phyloP scores from a whole-genome alignment of 257 asterid species.

The Nicotiana noctiflora region DNA sequence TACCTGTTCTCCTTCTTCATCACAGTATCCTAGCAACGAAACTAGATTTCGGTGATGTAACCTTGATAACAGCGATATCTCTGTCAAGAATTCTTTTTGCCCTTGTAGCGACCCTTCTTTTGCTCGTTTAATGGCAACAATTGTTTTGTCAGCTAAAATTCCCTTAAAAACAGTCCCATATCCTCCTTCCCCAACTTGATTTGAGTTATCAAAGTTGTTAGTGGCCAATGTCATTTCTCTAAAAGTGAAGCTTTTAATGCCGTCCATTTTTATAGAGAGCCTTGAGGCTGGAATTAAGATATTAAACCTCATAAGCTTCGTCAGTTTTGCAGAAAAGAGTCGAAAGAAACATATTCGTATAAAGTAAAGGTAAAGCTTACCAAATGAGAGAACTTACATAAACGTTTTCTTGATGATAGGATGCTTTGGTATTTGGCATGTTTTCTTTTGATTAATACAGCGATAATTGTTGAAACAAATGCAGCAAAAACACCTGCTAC shows the following conservation, averaged over 20 bases:
- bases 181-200: conserved; percentile 42
- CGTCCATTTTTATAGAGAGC: conserved; percentile 34
- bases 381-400: conserved; percentile 21
- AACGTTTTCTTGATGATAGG: conserved; percentile 22
- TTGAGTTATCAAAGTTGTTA: conserved; percentile 20
- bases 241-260: conserved; percentile 27
- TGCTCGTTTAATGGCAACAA: conserved; percentile 40
- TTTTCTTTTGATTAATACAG: conserved; percentile 22
- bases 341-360: not conserved
- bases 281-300: conserved; percentile 26
- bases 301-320: not conserved
- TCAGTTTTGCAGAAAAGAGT: not conserved
- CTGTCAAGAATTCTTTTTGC: conserved; percentile 39
- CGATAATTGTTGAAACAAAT: conserved; percentile 15
- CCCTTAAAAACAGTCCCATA: conserved; percentile 40
- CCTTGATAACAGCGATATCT: conserved; percentile 37
- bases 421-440: conserved; percentile 13
- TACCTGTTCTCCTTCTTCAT: conserved; percentile 85
- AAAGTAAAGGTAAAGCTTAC: not conserved
- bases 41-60: conserved; percentile 46
- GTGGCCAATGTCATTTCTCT: conserved; percentile 35
- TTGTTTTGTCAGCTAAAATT: conserved; percentile 22
- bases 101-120: conserved; percentile 44
- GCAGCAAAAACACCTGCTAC: conserved; percentile 19
- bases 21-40: conserved; percentile 57